Conservation (phyloP, 2,329 filamentous ascomycete species). For the Microsporum audouinii region DNA sequence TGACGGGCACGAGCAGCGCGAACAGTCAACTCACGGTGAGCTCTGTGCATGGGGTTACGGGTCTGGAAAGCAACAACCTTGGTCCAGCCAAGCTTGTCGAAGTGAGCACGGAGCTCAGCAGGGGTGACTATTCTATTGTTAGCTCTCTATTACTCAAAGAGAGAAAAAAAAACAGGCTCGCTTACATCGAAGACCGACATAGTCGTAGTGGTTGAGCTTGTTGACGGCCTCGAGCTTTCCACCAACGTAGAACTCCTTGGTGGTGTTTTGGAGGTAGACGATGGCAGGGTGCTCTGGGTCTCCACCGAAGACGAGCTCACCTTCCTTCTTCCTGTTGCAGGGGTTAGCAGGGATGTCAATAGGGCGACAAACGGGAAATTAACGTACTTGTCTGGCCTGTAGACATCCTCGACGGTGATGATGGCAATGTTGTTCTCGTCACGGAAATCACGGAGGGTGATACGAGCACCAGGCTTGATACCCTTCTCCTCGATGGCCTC, state of each 20-base stretch:
- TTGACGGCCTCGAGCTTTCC: constrained; percentile 94
- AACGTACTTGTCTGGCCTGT: constrained; percentile 82
- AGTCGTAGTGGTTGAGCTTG: constrained; percentile 96
- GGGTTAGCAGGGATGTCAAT: background rate
- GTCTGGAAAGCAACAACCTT: constrained; percentile 98
- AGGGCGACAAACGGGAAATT: background rate
- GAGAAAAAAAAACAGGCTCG: constrained; percentile 11
- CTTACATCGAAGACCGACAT: constrained; percentile 87
- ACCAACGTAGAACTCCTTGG: constrained; percentile 82
- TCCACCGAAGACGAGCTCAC: constrained; percentile 86
- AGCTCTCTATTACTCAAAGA: background rate
- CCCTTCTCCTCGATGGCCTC: constrained; percentile 61
- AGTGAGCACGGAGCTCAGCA: constrained; percentile 86
- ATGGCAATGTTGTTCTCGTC: constrained; percentile 96
- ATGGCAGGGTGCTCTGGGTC: constrained; percentile 86
- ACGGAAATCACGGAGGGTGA: constrained; percentile 87
- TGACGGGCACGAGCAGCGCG: constrained; percentile 90
- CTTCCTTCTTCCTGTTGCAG: constrained; percentile 62
- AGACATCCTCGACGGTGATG: constrained; percentile 88
- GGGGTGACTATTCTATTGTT: constrained; percentile 58
- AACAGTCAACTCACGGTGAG: constrained; percentile 94
- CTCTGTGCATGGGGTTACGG: constrained; percentile 96
- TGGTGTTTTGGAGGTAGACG: constrained; percentile 72
- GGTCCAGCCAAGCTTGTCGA: constrained; percentile 98
- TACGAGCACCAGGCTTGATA: constrained; percentile 66